Evolutionary conservation across 2,329 filamentous ascomycete genomes (phyloP).

Genomic region (Rhynchosporium agropyri): DNA sequence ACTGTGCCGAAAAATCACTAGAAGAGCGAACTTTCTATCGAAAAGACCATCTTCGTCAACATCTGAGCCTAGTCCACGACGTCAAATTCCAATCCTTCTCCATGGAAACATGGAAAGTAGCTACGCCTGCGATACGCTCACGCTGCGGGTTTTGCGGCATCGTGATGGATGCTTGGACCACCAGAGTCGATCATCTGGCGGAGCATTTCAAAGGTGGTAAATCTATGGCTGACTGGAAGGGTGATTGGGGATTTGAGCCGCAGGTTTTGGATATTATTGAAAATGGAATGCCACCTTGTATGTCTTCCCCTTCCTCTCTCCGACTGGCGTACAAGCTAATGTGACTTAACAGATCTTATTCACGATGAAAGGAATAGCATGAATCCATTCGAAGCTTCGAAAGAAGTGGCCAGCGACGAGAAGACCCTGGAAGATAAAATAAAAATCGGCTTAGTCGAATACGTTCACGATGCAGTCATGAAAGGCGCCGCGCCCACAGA

Average conservation of each 20-base stretch:
- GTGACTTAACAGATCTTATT: slow-evolving; percentile 55
- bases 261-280: slow-evolving; percentile 65
- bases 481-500: slow-evolving; percentile 50
- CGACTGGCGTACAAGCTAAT: slow-evolving; percentile 27
- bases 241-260: slow-evolving; percentile 68
- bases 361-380: slow-evolving; percentile 63
- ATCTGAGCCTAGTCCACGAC: slow-evolving; percentile 63
- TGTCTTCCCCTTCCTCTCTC: slow-evolving; percentile 45
- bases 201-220: slow-evolving; percentile 68
- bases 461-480: slow-evolving; percentile 50
- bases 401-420: slow-evolving; percentile 49
- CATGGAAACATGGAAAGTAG: slow-evolving; percentile 65
- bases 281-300: slow-evolving; percentile 68
- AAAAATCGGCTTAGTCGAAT: slow-evolving; percentile 60
- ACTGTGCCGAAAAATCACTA: slow-evolving; percentile 66
- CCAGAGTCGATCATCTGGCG: slow-evolving; percentile 64
- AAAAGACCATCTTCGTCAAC: slow-evolving; percentile 69
- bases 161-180: slow-evolving; percentile 63
- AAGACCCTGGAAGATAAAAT: slow-evolving; percentile 64
- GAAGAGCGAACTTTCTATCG: slow-evolving; percentile 67
- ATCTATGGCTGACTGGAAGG: slow-evolving; percentile 70
- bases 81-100: slow-evolving; percentile 63
- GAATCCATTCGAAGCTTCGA: slow-evolving; percentile 52
- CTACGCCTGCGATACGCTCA: slow-evolving; percentile 62
- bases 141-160: slow-evolving; percentile 68